Percentiles rank a stretch among this genome's conserved stretches.
Evolutionary conservation across 2,329 filamentous ascomycete species (phyloP).

Genomic region (Zymoseptoria ardabiliae): DNA sequence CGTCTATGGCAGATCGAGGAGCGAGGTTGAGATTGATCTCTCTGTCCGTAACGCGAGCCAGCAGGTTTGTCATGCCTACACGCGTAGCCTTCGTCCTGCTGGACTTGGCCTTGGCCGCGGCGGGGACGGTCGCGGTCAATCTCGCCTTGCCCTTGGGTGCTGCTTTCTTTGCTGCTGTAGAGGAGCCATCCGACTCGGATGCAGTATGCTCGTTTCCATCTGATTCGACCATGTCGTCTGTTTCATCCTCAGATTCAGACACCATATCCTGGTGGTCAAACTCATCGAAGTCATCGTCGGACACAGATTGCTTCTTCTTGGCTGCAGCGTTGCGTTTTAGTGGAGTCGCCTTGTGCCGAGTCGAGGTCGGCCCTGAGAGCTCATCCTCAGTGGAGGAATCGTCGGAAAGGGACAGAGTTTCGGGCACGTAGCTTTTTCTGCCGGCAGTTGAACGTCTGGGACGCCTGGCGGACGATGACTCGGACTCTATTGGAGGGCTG

Average conservation of each 20-base stretch:
- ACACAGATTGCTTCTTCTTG: background rate
- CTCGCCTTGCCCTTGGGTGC: background rate
- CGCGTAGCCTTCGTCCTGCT: background rate
- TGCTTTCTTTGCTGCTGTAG: background rate
- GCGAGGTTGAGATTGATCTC: constrained; percentile 32
- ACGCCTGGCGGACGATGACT: too few relatives aligned
- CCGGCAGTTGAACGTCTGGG: background rate
- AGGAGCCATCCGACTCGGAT: background rate
- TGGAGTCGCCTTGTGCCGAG: background rate
- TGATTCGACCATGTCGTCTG: background rate
- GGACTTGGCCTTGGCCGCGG: background rate
- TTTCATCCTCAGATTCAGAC: background rate
- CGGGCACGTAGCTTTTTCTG: background rate
- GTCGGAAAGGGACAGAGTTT: background rate
- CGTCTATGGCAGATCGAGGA: constrained; percentile 40
- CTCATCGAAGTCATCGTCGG: background rate
- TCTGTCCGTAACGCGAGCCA: background rate
- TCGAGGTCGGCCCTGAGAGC: background rate
- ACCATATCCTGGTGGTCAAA: background rate
- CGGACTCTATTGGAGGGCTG: background rate
- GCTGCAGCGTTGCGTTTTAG: background rate
- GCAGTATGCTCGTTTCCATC: background rate
- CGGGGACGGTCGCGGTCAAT: background rate
- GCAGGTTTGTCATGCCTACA: background rate
- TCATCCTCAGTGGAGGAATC: background rate